Base-by-base conservation (phyloP, 805 yeast genomes). In the Ogataea henricii region DNA sequence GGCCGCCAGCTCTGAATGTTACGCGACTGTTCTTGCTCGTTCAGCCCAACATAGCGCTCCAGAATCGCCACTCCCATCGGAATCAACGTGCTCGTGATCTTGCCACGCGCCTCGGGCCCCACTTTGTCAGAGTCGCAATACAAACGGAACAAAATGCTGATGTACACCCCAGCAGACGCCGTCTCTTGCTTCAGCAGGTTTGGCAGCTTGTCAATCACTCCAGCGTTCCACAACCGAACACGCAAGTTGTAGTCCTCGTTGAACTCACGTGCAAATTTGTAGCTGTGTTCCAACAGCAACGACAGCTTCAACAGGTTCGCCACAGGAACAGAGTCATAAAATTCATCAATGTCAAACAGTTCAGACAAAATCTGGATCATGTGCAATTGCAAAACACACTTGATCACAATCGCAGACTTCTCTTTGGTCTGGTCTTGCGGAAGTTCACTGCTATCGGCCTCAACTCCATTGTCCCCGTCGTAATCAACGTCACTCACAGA, bases 111-210 rank as follows among this genome's bases (percentile, higher is more conserved):
- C 49, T 70, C 74, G 35, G 59, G 64, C 25, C 70, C 69, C 4
- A 77, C 73, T 62, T 81, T 81, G 22, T 71, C 75, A 13, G 74
- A 73, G 60, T 85, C 89, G 51, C 86, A 79, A 65, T 89, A 90
- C 60, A 92, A 71, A 58, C 86, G 77, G 74, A 92, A 88, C 73
- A 88, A 74, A 39, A 91, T 77, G 58, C 85, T 83, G 53, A 92
- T 82, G 64, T 83, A 87, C 1, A 90, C 96, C 1, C 96, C 92
- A 1, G 96, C 85, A 0, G 97, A 82, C 29, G 89, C 81, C 0
- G 96, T 83, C 66, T 95, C 99, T 67, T 95, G 99, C 58, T 88
- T 87, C 58, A 91, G 71, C 58, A 94, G 70, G 58, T 94, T 95
- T 17, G 99, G 99, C 46, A 92, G 76, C 62, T 91, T 85, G 60